Base-by-base conservation (phyloP, 306 rosid species). In the Corylus avellana region DNA sequence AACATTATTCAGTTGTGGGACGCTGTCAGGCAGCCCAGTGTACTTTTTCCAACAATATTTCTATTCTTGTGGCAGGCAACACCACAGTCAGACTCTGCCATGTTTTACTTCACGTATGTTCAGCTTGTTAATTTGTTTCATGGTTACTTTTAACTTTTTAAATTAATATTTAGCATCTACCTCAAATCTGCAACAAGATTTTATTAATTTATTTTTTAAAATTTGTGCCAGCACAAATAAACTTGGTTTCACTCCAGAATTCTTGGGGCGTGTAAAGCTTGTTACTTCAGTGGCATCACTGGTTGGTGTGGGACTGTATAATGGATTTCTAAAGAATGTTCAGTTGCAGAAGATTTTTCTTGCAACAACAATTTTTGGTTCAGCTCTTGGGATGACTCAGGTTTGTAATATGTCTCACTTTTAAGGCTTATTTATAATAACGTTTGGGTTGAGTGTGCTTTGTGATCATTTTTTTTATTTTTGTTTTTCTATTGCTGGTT, bases 51-150 rank as follows among this genome's bases (percentile, higher is more conserved):
- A 55, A 93, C 97, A 1, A 73, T 93, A 77, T 95, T 95, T 85
- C 88, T 95, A 86, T 93, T 95, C 88, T 84, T 93, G 88, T 95
- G 99, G 99, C 99, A 95, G 90, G 92, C 97, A 82, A 95, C 99
- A 39, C 99, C 99, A 0, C 99, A 95, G 11, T 95, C 98, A n/a
- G 99, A 95, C 74, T 95, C 98, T 53, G 99, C 98, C 55, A 95
- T 93, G 98, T 95, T 95, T 84, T 95, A 82, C 87, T 95, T 91
- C 85, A 86, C 80, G 99, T 95, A 93, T 67, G 98, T 85, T 69
- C 79, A 76, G 18, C 64, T 62, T 74, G 71, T 80, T 29, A 81
- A 78, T 74, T 39, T 72, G 17, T 77, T 76, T 50, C 42, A 7
- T 58, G 25, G 62, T 58, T 67, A 68, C 27, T 79, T 80, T 72